phyloP scores from a whole-genome alignment of 495 filamentous ascomycete species.

The Neurospora sp. region DNA sequence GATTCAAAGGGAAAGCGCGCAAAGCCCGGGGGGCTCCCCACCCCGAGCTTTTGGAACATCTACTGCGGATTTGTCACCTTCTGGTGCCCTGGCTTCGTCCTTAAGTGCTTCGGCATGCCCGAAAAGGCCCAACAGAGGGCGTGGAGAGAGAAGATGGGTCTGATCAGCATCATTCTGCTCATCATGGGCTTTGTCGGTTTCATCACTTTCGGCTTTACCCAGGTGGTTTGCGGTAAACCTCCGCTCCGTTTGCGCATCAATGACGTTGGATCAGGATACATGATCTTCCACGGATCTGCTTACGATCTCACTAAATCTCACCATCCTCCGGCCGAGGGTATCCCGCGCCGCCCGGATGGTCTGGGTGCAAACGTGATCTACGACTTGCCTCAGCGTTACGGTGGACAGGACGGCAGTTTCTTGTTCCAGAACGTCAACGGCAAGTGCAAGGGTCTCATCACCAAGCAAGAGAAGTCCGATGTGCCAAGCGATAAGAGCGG shows the following conservation, averaged over 20 bases:
- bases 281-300: conserved; percentile 92
- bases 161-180: conserved; percentile 84
- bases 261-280: conserved; percentile 65
- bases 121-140: conserved; percentile 80
- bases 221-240: conserved; percentile 67
- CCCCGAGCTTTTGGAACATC: conserved; percentile 85
- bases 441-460: conserved; percentile 89
- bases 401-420: conserved; percentile 87
- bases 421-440: conserved; percentile 99
- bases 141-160: conserved; percentile 98
- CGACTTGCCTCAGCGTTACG: conserved; percentile 69
- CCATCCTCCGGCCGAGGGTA: conserved; percentile 72
- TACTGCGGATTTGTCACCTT: conserved; percentile 93
- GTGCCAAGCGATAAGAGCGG: conserved; percentile 65
- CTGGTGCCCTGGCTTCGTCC: conserved; percentile 79
- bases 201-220: conserved; percentile 92
- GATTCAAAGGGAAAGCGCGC: conserved; percentile 45
- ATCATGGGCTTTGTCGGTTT: conserved; percentile 90
- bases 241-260: conserved; percentile 68
- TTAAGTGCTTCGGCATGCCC: conserved; percentile 81
- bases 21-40: conserved; percentile 57
- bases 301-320: conserved; percentile 66
- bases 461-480: conserved; percentile 53
- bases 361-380: conserved; percentile 66
- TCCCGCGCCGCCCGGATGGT: conserved; percentile 42